Base-by-base conservation (phyloP, 306 rosid species). In the Casuarina equisetifolia region DNA sequence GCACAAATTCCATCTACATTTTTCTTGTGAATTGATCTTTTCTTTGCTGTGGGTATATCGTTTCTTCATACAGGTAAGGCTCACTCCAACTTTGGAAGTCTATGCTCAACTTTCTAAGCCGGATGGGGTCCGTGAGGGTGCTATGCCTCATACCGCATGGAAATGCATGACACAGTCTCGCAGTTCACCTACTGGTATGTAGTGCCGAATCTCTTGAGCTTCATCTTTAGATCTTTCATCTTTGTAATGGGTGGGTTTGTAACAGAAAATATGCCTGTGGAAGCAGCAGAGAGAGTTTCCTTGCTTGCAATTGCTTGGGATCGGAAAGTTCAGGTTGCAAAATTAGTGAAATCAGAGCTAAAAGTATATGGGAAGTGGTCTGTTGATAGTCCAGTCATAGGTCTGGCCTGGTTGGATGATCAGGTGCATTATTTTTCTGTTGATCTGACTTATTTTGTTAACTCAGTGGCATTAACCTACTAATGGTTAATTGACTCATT, bases 281-380 rank as follows among this genome's bases (percentile, higher is more conserved):
- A 90, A 83, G 83, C 85, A 78, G 85, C 50, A 63, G 97, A 90
- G 83, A 88, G 91, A 84, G 92, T 95, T 79, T 91, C 96, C 2
- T 80, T 95, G 88, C 99, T 92, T 46, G 99, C 99, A 82, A 83
- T 95, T 85, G 97, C 99, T 74, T 95, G 97, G 99, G 97, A 92
- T 78, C 81, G 89, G 70, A 92, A 89, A 80, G 99, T 95, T 82
- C 96, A 84, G 86, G 99, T 95, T 44, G 99, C 99, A 75, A 95
- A 88, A 85, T 82, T 95, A 83, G 89, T 88, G 70, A 95, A 90
- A 84, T 81, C 97, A 15, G 97, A 88, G 88, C 84, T 95, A 54
- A 89, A 87, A 85, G 89, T 92, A 59, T 88, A 87, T 87, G 93
- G 92, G 67, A 84, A 81, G 78, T 92, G 97, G 97, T 89, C 93